Percentiles rank a stretch among this genome's conserved stretches.
Conservation (phyloP, 345 rosid species). For the Jatropha curcas region DNA sequence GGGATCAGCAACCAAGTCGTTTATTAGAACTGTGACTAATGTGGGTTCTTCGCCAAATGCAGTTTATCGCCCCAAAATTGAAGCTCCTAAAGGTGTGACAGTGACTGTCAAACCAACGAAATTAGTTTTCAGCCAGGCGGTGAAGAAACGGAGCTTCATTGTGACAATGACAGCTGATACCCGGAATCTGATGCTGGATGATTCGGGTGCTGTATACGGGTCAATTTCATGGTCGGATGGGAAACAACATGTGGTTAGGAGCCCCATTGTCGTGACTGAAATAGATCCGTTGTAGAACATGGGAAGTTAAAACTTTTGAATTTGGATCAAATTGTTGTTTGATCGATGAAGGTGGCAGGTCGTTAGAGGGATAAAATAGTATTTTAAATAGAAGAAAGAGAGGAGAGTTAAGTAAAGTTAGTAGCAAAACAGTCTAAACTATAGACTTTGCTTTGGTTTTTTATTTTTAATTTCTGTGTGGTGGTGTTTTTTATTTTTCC, state of each 20-base stretch:
- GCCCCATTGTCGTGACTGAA: constrained; percentile 71
- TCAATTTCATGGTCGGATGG: constrained; percentile 80
- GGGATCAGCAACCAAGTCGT: constrained; percentile 41
- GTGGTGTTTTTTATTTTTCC: constrained; percentile 3
- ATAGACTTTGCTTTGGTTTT: constrained; percentile 15
- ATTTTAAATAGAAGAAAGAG: too few species aligned
- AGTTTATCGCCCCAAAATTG: constrained; percentile 43
- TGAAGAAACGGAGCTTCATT: constrained; percentile 57
- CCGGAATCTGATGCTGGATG: constrained; percentile 48
- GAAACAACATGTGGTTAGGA: constrained; percentile 68
- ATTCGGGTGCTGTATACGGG: constrained; percentile 70
- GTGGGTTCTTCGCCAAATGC: constrained; percentile 51
- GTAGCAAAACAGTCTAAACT: not conserved
- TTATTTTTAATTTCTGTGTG: not conserved
- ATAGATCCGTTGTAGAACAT: constrained; percentile 52
- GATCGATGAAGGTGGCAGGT: constrained; percentile 31
- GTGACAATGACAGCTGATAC: constrained; percentile 57
- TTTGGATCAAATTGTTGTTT: constrained; percentile 25
- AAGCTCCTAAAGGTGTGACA: constrained; percentile 60
- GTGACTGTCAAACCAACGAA: constrained; percentile 58
- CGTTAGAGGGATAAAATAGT: not conserved
- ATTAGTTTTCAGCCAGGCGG: constrained; percentile 44
- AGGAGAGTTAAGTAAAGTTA: not conserved
- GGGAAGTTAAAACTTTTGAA: not conserved
- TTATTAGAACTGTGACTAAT: constrained; percentile 68